Conservation (phyloP, 2,329 filamentous ascomycete species). For the Alternaria consortialis region DNA sequence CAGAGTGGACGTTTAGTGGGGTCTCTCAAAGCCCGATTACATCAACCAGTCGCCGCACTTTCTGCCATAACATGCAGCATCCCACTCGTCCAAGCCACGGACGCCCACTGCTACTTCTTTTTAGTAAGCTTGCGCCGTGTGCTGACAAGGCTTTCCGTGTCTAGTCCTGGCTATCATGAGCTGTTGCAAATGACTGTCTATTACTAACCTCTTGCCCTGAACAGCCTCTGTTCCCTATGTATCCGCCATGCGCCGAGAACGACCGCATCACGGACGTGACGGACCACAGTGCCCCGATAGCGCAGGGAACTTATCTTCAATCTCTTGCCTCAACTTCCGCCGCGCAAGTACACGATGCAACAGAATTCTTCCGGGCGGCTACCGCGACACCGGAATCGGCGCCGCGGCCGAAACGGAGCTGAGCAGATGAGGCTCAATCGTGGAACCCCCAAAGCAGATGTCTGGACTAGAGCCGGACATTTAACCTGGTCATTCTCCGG, state of each 20-base stretch:
- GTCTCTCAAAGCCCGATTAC: constrained; percentile 22
- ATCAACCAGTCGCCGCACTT: constrained; percentile 21
- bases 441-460: constrained; percentile 7
- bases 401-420: constrained; percentile 39
- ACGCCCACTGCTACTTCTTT: not conserved
- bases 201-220: constrained; percentile 19
- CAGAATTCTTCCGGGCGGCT: constrained; percentile 37
- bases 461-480: constrained; percentile 25
- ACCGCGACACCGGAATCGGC: constrained; percentile 29
- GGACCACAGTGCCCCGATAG: constrained; percentile 14
- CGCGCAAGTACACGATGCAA: constrained; percentile 7
- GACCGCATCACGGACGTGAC: constrained; percentile 9
- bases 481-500: constrained; percentile 31
- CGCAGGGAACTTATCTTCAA: not conserved
- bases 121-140: constrained; percentile 13
- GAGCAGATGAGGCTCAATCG: constrained; percentile 27
- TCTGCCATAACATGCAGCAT: constrained; percentile 5
- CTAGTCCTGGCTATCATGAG: not conserved
- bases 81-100: not conserved
- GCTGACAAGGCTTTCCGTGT: constrained; percentile 7
- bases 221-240: constrained; percentile 1
- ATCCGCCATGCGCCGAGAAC: constrained; percentile 17
- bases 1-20: constrained; percentile 20
- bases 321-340: constrained; percentile 9
- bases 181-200: constrained; percentile 15